Evolutionary conservation across 1,284 basidiomycete species (phyloP).

Genomic region (Rhizopogon hawkerae): DNA sequence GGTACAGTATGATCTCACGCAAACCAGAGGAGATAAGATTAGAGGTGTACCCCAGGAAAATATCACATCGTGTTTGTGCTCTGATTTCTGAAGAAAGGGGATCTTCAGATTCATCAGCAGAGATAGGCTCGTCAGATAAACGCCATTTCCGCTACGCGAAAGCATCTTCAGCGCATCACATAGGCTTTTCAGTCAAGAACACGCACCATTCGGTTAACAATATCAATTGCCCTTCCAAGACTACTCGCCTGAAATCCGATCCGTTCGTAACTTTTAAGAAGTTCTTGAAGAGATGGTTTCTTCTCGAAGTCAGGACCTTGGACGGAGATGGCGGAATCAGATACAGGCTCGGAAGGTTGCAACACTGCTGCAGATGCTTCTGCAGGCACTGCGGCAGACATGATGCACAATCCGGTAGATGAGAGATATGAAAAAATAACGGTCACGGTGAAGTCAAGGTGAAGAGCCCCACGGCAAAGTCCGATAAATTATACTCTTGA

Average conservation of each 20-base stretch:
- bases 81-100: constrained; percentile 53
- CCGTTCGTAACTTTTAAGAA: constrained; percentile 75
- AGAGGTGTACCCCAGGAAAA: constrained; percentile 98
- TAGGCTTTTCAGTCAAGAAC: not conserved
- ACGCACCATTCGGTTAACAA: constrained; percentile 83
- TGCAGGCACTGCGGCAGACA: constrained; percentile 36
- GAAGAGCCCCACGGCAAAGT: constrained; percentile 18
- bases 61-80: constrained; percentile 65
- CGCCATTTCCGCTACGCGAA: constrained; percentile 65
- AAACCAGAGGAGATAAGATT: constrained; percentile 98
- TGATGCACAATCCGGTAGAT: constrained; percentile 8
- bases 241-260: constrained; percentile 97
- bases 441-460: not conserved
- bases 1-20: constrained; percentile 86
- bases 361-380: constrained; percentile 67
- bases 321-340: constrained; percentile 65
- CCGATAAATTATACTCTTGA: constrained; percentile 8
- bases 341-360: constrained; percentile 72
- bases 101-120: constrained; percentile 61
- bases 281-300: constrained; percentile 56
- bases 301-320: constrained; percentile 84
- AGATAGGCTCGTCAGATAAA: constrained; percentile 70
- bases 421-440: not conserved
- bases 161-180: constrained; percentile 5
- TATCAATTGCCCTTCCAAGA: constrained; percentile 80